Percentiles rank a stretch among this genome's conserved stretches.
These are phyloP conservation scores for Fusarium sp. DNA, from an alignment of 2,329 filamentous ascomycete genomes.

Conservation along the genomic window DNA sequence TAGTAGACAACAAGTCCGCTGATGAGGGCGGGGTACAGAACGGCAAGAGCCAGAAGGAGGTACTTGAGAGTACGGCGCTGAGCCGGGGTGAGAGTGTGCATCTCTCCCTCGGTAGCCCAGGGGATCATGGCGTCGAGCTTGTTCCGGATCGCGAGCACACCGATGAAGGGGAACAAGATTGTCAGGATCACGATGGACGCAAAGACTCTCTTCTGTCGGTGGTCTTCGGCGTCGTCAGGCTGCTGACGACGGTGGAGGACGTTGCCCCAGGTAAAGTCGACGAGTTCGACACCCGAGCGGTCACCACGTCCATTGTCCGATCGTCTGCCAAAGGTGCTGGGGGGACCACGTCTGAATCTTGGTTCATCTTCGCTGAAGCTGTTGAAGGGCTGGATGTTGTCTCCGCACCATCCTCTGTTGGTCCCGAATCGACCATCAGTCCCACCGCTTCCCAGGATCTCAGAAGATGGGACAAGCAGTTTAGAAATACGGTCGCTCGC, in stretches of 20 bases:
- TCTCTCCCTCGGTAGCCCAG: slow-evolving; percentile 61
- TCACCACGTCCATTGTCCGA: slow-evolving; percentile 7
- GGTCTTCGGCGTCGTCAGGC: slow-evolving; percentile 39
- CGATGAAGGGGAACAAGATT: slow-evolving; percentile 58
- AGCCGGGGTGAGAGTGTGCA: slow-evolving; percentile 48
- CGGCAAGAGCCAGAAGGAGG: slow-evolving; percentile 51
- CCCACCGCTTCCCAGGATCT: slow-evolving; percentile 35
- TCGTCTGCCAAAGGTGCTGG: slow-evolving; percentile 32
- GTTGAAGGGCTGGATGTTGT: slow-evolving; percentile 8
- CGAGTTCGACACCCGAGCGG: slow-evolving; percentile 38
- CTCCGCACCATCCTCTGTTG: slow-evolving; percentile 24
- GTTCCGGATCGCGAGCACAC: slow-evolving; percentile 56
- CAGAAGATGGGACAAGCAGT: slow-evolving; percentile 40
- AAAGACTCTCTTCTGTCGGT: slow-evolving; percentile 52
- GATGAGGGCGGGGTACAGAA: slow-evolving; percentile 48
- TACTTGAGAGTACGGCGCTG: slow-evolving; percentile 47
- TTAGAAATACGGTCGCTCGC: slow-evolving; percentile 37
- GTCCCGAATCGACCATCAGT: slow-evolving; percentile 11
- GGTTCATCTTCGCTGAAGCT: slow-evolving; percentile 20
- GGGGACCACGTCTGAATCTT: slow-evolving; percentile 39
- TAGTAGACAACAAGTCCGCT: slow-evolving; percentile 47
- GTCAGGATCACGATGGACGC: slow-evolving; percentile 51
- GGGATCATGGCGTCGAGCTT: slow-evolving; percentile 57
- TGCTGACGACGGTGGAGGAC: slow-evolving; percentile 44
- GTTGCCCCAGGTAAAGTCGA: slow-evolving; percentile 45